A percentile compares a stretch with the other conserved stretches of the same genome.
Evolutionary conservation across 495 filamentous ascomycete genomes (phyloP).

Genomic region (Podospora australis): DNA sequence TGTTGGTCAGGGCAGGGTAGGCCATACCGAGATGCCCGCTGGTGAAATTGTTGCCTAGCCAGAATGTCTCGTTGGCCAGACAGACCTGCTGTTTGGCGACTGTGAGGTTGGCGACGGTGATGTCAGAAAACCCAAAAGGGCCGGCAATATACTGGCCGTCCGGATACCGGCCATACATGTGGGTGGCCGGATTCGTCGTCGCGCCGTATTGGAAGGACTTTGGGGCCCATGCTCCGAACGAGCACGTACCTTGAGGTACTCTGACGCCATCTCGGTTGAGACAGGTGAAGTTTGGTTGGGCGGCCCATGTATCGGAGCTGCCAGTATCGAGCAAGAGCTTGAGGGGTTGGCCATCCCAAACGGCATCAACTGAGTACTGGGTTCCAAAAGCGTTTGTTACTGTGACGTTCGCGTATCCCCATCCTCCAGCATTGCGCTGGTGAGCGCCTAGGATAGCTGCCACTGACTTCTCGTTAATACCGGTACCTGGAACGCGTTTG

Average conservation of each 20-base stretch:
- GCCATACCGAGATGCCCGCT: slow-evolving; percentile 57
- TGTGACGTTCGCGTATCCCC: slow-evolving; percentile 35
- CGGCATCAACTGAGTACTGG: slow-evolving; percentile 31
- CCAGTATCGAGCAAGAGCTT: slow-evolving; percentile 55
- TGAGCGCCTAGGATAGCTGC: slow-evolving; percentile 27
- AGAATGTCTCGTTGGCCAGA: slow-evolving; percentile 31
- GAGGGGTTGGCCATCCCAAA: slow-evolving; percentile 23
- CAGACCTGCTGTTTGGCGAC: slow-evolving; percentile 45
- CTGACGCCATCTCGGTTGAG: slow-evolving; percentile 17
- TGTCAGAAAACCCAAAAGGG: slow-evolving; percentile 49
- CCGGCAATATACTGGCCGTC: slow-evolving; percentile 53
- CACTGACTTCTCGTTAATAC: slow-evolving; percentile 21
- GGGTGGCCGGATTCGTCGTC: slow-evolving; percentile 28
- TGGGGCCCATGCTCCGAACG: slow-evolving; percentile 20
- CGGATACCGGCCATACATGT: slow-evolving; percentile 55
- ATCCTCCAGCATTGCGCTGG: slow-evolving; percentile 22
- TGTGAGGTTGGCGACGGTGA: slow-evolving; percentile 49
- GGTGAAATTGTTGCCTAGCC: slow-evolving; percentile 41
- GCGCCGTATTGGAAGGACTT: slow-evolving; percentile 23
- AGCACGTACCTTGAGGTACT: slow-evolving; percentile 21
- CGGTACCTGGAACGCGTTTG: slow-evolving; percentile 4
- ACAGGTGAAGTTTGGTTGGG: slow-evolving; percentile 22
- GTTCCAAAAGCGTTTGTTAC: slow-evolving; percentile 31
- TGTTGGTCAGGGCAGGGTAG: slow-evolving; percentile 50
- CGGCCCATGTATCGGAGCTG: slow-evolving; percentile 55